A percentile compares a stretch with the other conserved stretches of the same genome.
Conservation (phyloP, 371 early-diverging fungal genomes). For the Apophysomyces trapeziformis region DNA sequence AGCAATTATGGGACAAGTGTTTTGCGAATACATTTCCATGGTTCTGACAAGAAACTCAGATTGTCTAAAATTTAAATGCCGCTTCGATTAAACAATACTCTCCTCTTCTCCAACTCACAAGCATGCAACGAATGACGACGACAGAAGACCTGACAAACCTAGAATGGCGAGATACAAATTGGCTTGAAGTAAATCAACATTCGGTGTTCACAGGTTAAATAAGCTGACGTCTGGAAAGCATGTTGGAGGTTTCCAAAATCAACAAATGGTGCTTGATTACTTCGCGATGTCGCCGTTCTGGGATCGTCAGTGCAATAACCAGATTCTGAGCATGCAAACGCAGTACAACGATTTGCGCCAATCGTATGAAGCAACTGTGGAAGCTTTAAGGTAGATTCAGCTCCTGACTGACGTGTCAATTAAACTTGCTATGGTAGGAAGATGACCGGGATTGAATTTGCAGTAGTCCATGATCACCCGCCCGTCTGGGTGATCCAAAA, state of each 20-base stretch:
- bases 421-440: constrained; percentile 44
- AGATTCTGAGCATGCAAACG: constrained; percentile 96
- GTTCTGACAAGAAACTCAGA: too few species aligned
- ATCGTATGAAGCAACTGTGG: constrained; percentile 50
- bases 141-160: constrained; percentile 53
- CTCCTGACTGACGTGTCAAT: background rate
- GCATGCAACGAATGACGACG: constrained; percentile 22
- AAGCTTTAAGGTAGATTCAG: constrained; percentile 61
- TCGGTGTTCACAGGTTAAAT: background rate
- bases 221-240: constrained; percentile 34
- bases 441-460: constrained; percentile 92
- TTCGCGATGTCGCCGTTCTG: constrained; percentile 96
- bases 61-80: too few species aligned
- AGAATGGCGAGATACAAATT: constrained; percentile 56
- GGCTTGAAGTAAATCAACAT: constrained; percentile 42
- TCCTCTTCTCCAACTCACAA: too few species aligned
- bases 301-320: constrained; percentile 96
- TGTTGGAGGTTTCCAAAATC: constrained; percentile 70
- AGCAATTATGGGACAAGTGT: too few species aligned
- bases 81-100: too few species aligned
- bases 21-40: too few species aligned
- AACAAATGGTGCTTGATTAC: constrained; percentile 92
- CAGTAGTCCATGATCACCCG: constrained; percentile 73
- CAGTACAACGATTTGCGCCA: constrained; percentile 86
- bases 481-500: constrained; percentile 91